Percentiles rank a stretch among this genome's conserved stretches.
phyloP scores from a whole-genome alignment of 352 stramenopile species.

The Phytophthora macrochlamydospora region DNA sequence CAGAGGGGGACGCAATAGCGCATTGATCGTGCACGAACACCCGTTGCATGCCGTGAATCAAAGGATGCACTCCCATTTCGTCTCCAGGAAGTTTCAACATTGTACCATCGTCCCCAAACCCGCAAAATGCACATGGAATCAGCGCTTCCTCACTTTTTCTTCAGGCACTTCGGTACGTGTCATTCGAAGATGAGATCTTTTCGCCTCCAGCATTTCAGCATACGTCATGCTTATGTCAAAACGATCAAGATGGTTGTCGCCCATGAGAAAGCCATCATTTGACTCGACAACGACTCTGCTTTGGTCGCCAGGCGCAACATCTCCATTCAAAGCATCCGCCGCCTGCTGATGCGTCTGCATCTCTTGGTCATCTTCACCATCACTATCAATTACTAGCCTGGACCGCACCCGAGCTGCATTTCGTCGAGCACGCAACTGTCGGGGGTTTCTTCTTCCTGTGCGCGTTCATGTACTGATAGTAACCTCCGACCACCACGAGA shows the following conservation, averaged over 20 bases:
- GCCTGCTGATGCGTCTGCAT: slow-evolving; percentile 3
- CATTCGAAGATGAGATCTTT: slow-evolving; percentile 42
- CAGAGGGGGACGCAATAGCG: slow-evolving; percentile 83
- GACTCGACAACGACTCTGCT: slow-evolving; percentile 76
- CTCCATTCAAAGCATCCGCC: slow-evolving; percentile 7
- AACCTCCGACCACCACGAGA: slow-evolving; percentile 46
- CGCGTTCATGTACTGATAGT: slow-evolving; percentile 21
- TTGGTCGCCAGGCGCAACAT: slow-evolving; percentile 17
- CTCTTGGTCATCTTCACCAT: slow-evolving; percentile 32
- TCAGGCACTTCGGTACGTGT: slow-evolving; percentile 24
- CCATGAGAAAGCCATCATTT: slow-evolving; percentile 85
- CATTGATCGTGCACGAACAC: slow-evolving; percentile 90
- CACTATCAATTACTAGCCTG: slow-evolving; percentile 31
- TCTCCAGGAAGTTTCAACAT: slow-evolving; percentile 84
- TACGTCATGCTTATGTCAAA: slow-evolving; percentile 78
- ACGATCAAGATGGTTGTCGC: slow-evolving; percentile 79
- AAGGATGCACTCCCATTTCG: slow-evolving; percentile 69
- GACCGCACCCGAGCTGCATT: slow-evolving; percentile 29
- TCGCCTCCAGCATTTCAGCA: slow-evolving; percentile 61
- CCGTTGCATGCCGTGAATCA: slow-evolving; percentile 70
- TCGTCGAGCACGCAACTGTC: slow-evolving; percentile 29
- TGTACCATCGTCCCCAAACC: slow-evolving; percentile 62
- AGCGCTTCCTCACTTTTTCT: slow-evolving; percentile 46
- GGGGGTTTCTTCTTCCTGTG: slow-evolving; percentile 27
- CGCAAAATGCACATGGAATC: slow-evolving; percentile 84